Evolutionary conservation across 352 stramenopile genomes (phyloP).

Genomic region (Phytopythium delawarense): DNA sequence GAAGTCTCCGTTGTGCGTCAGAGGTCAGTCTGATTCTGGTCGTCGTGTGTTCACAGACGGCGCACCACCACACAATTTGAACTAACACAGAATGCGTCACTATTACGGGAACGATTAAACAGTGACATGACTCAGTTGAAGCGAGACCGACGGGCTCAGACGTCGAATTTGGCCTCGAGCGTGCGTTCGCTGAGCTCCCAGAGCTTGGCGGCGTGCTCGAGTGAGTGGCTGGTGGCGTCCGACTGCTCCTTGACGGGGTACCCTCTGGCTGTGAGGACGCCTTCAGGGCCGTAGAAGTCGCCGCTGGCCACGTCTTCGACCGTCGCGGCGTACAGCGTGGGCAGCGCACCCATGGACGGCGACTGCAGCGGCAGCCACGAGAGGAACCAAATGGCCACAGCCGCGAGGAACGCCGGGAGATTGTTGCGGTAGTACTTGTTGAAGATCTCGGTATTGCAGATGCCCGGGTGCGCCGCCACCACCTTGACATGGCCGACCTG

Average conservation of each 20-base stretch:
- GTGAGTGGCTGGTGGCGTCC: slow-evolving; percentile 29
- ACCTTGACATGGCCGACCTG: slow-evolving; percentile 36
- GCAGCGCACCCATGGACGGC: slow-evolving; percentile 35
- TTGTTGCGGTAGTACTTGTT: slow-evolving; percentile 35
- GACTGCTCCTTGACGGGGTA: slow-evolving; percentile 41
- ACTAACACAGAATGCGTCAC: background rate
- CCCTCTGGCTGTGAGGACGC: slow-evolving; percentile 32
- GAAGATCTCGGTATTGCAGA: slow-evolving; percentile 51
- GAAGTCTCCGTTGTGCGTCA: too few relatives aligned
- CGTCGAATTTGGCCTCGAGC: slow-evolving; percentile 27
- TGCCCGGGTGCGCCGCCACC: slow-evolving; percentile 49
- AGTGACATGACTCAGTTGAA: background rate
- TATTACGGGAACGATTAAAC: background rate
- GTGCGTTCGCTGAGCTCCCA: slow-evolving; percentile 51
- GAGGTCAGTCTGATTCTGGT: too few relatives aligned
- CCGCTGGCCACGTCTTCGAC: slow-evolving; percentile 31
- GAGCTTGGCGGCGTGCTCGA: slow-evolving; percentile 27
- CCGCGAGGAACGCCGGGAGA: slow-evolving; percentile 27
- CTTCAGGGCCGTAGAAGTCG: slow-evolving; percentile 50
- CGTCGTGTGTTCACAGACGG: too few relatives aligned
- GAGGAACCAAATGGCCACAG: slow-evolving; percentile 32
- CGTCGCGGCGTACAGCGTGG: slow-evolving; percentile 51
- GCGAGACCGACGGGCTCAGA: background rate
- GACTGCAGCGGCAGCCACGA: slow-evolving; percentile 42
- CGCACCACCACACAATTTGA: background rate